Evolutionary conservation across 208 protist species (phyloP).

Genomic region (Leishmania arabica): DNA sequence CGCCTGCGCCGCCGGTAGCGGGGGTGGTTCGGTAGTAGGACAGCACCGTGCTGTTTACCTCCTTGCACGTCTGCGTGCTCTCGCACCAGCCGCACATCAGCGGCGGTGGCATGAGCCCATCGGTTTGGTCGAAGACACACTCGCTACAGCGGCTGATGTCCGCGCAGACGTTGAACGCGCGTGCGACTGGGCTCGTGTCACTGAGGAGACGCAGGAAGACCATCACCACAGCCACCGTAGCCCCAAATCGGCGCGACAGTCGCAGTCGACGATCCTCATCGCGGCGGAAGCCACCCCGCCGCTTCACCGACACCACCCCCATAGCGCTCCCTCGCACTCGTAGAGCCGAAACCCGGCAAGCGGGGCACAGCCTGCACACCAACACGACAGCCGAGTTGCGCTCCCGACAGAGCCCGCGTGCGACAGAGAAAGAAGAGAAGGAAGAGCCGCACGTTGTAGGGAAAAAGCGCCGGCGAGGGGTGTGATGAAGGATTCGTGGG

Average conservation of each 20-base stretch:
- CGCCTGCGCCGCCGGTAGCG: not conserved
- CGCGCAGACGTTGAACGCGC: constrained; percentile 37
- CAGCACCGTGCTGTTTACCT: constrained; percentile 34
- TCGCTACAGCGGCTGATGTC: constrained; percentile 44
- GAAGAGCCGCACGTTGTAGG: not conserved
- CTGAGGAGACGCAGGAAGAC: not conserved
- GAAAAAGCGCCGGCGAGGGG: too few relatives aligned
- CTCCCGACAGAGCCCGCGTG: not conserved
- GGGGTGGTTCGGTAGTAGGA: constrained; percentile 14
- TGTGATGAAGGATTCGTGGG: not conserved
- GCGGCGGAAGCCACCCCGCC: not conserved
- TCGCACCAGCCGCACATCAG: constrained; percentile 59
- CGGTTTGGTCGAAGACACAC: constrained; percentile 59
- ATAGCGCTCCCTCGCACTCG: not conserved
- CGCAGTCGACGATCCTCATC: not conserved
- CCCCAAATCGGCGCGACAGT: not conserved
- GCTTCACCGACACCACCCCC: not conserved
- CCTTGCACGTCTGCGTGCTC: constrained; percentile 38
- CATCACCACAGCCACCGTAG: not conserved
- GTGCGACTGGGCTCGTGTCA: not conserved
- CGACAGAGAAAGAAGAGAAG: not conserved
- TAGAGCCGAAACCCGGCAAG: not conserved
- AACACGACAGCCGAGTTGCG: not conserved
- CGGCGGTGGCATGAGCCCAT: constrained; percentile 46
- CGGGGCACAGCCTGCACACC: not conserved